Conservation (phyloP, 495 filamentous ascomycete genomes). For the Penicillium psychrofluorescens region DNA sequence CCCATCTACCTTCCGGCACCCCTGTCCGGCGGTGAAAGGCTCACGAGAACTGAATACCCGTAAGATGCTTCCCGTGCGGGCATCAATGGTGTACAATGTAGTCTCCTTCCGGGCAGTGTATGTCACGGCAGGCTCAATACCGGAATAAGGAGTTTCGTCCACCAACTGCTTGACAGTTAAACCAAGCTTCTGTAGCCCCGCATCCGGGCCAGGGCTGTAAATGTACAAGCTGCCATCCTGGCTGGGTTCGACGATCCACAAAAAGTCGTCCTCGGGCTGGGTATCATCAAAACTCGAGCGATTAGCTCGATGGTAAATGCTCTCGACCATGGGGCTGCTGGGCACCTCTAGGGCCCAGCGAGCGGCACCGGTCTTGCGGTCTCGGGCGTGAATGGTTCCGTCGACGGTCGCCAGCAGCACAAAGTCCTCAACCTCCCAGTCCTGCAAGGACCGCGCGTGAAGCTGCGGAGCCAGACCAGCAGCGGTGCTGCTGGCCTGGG, state of each 20-base stretch:
- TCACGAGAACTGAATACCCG: constrained; percentile 56
- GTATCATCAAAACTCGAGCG: constrained; percentile 49
- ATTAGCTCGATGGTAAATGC: constrained; percentile 71
- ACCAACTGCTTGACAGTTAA: constrained; percentile 77
- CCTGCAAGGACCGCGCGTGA: constrained; percentile 89
- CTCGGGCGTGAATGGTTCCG: constrained; percentile 87
- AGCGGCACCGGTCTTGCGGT: constrained; percentile 74
- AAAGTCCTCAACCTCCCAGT: constrained; percentile 99
- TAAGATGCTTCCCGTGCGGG: constrained; percentile 67
- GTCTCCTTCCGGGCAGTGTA: constrained; percentile 81
- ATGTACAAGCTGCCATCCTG: constrained; percentile 84
- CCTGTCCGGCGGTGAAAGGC: constrained; percentile 39
- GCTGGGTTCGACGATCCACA: constrained; percentile 97
- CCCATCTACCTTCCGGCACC: constrained; percentile 49
- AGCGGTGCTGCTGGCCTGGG: constrained; percentile 51
- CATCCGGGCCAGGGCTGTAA: constrained; percentile 57
- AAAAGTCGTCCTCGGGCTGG: constrained; percentile 65
- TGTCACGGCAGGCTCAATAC: constrained; percentile 60
- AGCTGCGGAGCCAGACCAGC: constrained; percentile 74
- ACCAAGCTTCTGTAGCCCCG: constrained; percentile 56
- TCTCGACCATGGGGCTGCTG: constrained; percentile 83
- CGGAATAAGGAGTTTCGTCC: constrained; percentile 57
- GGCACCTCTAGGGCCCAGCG: constrained; percentile 76
- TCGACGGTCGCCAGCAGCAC: constrained; percentile 99
- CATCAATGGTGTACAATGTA: constrained; percentile 74